Evolutionary conservation across 1,284 basidiomycete genomes (phyloP).

Genomic region (Leccinum solheimii): DNA sequence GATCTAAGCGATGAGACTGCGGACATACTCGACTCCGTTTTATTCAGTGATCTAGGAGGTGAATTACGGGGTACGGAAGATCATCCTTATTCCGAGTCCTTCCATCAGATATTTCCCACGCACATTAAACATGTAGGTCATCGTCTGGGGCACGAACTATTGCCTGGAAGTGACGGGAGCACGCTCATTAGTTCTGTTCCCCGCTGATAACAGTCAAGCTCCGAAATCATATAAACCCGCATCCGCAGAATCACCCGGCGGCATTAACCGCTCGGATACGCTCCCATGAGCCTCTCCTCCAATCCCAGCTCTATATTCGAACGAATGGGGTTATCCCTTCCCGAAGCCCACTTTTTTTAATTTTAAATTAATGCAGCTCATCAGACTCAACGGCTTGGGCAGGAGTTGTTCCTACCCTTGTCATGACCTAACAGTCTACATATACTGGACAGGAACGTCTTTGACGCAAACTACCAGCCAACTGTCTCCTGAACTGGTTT

Average conservation of each 20-base stretch:
- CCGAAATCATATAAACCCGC: neutral
- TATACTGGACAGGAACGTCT: neutral
- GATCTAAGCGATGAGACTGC: neutral
- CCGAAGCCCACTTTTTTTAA: neutral
- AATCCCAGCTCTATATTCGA: neutral
- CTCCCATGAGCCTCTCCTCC: neutral
- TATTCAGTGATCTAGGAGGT: constrained; percentile 4
- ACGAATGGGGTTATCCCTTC: neutral
- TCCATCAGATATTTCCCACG: neutral
- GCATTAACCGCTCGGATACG: neutral
- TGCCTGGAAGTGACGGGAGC: too few relatives aligned
- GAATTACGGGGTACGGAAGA: neutral
- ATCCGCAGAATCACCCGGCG: neutral
- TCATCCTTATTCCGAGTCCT: neutral
- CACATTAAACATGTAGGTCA: neutral
- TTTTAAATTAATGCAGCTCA: neutral
- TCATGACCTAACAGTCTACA: neutral
- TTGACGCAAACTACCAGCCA: neutral
- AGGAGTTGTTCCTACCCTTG: neutral
- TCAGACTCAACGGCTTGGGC: neutral
- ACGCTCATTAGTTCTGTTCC: too few relatives aligned
- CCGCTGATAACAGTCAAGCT: too few relatives aligned
- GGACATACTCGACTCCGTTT: constrained; percentile 6
- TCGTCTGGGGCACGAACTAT: too few relatives aligned
- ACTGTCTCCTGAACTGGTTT: neutral